Evolutionary conservation across 495 filamentous ascomycete genomes (phyloP).

Genomic region (Friedmanniomyces endolithicus): DNA sequence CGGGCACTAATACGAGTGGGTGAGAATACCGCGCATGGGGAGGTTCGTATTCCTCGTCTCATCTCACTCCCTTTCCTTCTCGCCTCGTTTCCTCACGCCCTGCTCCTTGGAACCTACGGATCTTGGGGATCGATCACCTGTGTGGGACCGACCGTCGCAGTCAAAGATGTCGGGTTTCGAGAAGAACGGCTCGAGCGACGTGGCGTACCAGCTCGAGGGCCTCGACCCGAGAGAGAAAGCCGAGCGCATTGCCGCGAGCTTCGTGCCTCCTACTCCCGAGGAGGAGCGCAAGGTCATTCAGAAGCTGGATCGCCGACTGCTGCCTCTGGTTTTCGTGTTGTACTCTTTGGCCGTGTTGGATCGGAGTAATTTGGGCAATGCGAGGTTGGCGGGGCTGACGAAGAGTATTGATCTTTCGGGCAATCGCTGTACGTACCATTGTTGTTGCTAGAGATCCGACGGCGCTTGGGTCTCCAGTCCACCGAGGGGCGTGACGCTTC

Average conservation of each 20-base stretch:
- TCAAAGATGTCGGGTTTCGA: not conserved
- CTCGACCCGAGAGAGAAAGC: not conserved
- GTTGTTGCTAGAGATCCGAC: not conserved
- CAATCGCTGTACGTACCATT: not conserved
- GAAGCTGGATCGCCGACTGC: constrained; percentile 62
- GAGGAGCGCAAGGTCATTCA: constrained; percentile 61
- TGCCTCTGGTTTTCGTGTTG: constrained; percentile 64
- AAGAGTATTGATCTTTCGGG: constrained; percentile 19
- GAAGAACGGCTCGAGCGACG: not conserved
- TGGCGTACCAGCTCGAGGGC: not conserved
- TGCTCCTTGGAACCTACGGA: no score
- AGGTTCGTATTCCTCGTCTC: not conserved
- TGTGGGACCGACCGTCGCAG: no score
- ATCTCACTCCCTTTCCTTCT: not conserved
- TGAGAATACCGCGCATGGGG: no score
- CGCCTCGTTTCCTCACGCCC: no score
- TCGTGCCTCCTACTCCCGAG: constrained; percentile 39
- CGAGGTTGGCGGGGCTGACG: constrained; percentile 56
- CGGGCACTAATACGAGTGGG: not conserved
- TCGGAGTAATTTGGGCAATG: constrained; percentile 36
- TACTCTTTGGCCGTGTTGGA: constrained; percentile 76
- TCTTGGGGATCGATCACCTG: no score
- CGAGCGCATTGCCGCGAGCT: not conserved
- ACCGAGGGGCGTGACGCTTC: no score
- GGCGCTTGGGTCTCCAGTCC: no score